These are phyloP conservation scores for Penicillium sp. DNA, from an alignment of 2,329 filamentous ascomycete species.

Conservation along the genomic window DNA sequence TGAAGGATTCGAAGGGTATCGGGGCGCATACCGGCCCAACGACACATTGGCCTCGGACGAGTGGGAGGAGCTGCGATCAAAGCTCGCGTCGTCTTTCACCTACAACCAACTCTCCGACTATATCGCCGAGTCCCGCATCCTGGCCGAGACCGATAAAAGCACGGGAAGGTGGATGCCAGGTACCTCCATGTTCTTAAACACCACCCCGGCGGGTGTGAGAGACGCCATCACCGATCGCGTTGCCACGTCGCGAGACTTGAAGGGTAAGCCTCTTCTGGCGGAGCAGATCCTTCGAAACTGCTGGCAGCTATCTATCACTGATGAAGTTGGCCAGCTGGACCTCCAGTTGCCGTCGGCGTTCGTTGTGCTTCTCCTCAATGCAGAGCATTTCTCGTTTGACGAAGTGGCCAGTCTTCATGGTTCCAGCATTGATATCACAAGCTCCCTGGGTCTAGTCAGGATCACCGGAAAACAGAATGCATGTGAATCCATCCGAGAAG, in stretches of 20 bases:
- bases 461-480: constrained; percentile 32
- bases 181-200: constrained; percentile 28
- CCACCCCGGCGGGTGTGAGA: constrained; percentile 3
- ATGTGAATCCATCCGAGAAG: constrained; percentile 34
- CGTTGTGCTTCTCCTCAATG: constrained; percentile 31
- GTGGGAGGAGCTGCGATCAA: constrained; percentile 31
- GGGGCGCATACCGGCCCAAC: constrained; percentile 18
- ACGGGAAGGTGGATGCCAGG: constrained; percentile 30
- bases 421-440: constrained; percentile 36
- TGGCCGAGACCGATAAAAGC: neutral
- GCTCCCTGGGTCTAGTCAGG: constrained; percentile 32
- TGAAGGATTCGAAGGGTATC: constrained; percentile 29
- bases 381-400: constrained; percentile 36
- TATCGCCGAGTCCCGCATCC: constrained; percentile 9
- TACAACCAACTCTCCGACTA: constrained; percentile 32
- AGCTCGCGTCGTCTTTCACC: constrained; percentile 35
- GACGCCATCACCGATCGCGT: constrained; percentile 13
- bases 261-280: constrained; percentile 30
- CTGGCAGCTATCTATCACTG: constrained; percentile 34
- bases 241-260: constrained; percentile 19
- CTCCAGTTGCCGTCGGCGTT: constrained; percentile 27
- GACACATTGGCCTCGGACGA: constrained; percentile 26
- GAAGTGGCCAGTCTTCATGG: constrained; percentile 33
- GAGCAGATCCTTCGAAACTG: constrained; percentile 39
- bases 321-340: constrained; percentile 37